Base-by-base conservation (phyloP, 2,329 filamentous ascomycete genomes). In the Fusarium continuum region DNA sequence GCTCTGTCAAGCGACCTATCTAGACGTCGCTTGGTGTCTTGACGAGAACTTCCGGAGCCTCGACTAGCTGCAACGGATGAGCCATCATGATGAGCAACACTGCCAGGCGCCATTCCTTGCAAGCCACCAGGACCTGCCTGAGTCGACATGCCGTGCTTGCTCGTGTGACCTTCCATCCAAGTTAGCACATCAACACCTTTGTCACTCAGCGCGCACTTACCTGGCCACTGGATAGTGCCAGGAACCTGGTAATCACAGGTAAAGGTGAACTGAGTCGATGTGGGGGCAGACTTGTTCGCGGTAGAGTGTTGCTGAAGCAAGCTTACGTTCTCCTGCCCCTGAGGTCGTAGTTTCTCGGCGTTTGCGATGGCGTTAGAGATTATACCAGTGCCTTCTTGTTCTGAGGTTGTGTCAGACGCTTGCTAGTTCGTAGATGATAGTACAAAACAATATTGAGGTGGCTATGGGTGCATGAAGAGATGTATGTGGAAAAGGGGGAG, bases 321-420 rank as follows among this genome's bases (percentile, higher is more conserved):
- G 75, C 90, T 94, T 63, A 89, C 82, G 76, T 92, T 95, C 72
- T 94, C 91, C 73, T 92, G 88, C 13, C 88, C 90, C 68, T 82
- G 83, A 3, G 85, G 82, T 13, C 85, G 83, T 64, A 87, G 80
- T 69, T 89, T 91, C 59, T 90, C 92, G 23, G 93, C 92, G 73
- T 92, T 96, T 59, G 93, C 93, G 72, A 97, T 97, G 40, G 94
- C 93, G 68, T 86, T 90, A 22, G 93, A 96, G 64, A 97, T 97
- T 73, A 97, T 97, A 51, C 93, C 93, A 10, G 79, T 76, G 50
- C 78, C 79, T 77, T 90, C 87, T 67, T 66, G 75, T 75, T 66
- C 72, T 72, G 14, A 8, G 36, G 22, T 23, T 32, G 14, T 25
- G 41, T 69, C 48, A 71, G 65, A 54, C 31, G 13, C 11, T 11